Percentiles rank a stretch among this genome's conserved stretches.
These are phyloP conservation scores for Sporisorium graminicola DNA, from an alignment of 1,284 basidiomycete species.

Conservation along the genomic window DNA sequence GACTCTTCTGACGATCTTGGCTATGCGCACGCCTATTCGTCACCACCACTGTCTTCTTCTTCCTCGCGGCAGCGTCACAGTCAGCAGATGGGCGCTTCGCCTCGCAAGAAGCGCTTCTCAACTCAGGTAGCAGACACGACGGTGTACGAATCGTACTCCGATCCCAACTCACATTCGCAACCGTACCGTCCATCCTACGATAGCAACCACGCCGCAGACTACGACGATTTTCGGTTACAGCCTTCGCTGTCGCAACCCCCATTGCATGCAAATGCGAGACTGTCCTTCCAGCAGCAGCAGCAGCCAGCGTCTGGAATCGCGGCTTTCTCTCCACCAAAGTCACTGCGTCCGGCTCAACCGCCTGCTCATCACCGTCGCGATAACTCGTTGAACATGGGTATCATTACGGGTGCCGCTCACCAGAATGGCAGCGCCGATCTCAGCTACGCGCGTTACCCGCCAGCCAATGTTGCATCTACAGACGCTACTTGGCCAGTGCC, in stretches of 20 bases:
- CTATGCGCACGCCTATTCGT: slow-evolving; percentile 11
- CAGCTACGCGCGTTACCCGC: background rate
- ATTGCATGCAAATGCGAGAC: background rate
- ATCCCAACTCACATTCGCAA: slow-evolving; percentile 20
- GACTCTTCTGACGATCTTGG: slow-evolving; percentile 19
- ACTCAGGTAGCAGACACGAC: slow-evolving; percentile 5
- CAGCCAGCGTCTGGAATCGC: slow-evolving; percentile 1
- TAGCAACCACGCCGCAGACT: slow-evolving; percentile 6
- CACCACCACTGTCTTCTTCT: too few relatives aligned
- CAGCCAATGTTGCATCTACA: background rate
- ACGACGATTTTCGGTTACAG: background rate
- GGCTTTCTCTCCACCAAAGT: slow-evolving; percentile 15
- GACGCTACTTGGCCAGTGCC: slow-evolving; percentile 8
- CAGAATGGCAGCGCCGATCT: slow-evolving; percentile 10
- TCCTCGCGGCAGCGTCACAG: slow-evolving; percentile 21
- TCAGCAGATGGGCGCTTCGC: slow-evolving; percentile 25
- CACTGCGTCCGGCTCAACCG: slow-evolving; percentile 28
- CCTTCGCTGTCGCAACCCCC: slow-evolving; percentile 3
- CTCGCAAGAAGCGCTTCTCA: slow-evolving; percentile 23
- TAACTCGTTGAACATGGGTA: slow-evolving; percentile 11
- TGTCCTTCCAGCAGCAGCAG: background rate
- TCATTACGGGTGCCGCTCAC: slow-evolving; percentile 11
- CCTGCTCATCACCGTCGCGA: slow-evolving; percentile 18
- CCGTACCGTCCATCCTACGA: slow-evolving; percentile 15
- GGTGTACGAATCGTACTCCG: slow-evolving; percentile 33